Base-by-base conservation (phyloP, 306 rosid genomes). In the Pachyrhizus erosus region DNA sequence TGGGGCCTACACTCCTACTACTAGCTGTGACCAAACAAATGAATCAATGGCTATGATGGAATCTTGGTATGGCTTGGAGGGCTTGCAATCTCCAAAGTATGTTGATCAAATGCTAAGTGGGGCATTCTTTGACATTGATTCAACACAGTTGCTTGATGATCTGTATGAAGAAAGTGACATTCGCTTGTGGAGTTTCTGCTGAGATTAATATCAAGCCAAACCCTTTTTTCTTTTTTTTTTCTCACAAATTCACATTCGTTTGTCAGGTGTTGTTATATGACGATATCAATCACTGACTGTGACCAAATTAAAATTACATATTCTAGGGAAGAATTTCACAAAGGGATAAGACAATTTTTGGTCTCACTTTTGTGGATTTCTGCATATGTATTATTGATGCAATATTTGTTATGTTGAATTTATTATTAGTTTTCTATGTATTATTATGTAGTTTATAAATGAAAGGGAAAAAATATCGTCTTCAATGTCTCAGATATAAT, bases 141-240 rank as follows among this genome's bases (percentile, higher is more conserved):
- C 90, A 34, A 55, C 93, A 89, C 67, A 85, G 58, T 54, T 82
- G 76, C 17, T 84, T 13, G 86, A 92, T 83, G 97, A 93, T 81
- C 85, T 78, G 58, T 92, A 89, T 23, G 97, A 92, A 77, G 99
- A 96, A 82, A 87, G 77, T 76, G 97, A 93, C 55, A 89, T 96
- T 85, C 77, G 82, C 42, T 81, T 96, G 87, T 96, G 99, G 99
- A 96, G 88, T 81, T 96, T 93, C 94, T 88, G 92, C 87, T 94
- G 89, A 92, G 76, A 49, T 24, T 62, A 1, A 49, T 49, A 65
- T 43, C 77, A 64, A 66, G 57, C 52, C 77, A 81, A 48, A 21
- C 43, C 48, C 20, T n/a, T 57, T 15, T 33, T 57, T 57, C 27
- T 21, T 57, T 27, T 33, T 75, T 69, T 69, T 43, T 55, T 2